Base-by-base conservation (phyloP, 805 yeast species). In the Hanseniaspora taiwanica region DNA sequence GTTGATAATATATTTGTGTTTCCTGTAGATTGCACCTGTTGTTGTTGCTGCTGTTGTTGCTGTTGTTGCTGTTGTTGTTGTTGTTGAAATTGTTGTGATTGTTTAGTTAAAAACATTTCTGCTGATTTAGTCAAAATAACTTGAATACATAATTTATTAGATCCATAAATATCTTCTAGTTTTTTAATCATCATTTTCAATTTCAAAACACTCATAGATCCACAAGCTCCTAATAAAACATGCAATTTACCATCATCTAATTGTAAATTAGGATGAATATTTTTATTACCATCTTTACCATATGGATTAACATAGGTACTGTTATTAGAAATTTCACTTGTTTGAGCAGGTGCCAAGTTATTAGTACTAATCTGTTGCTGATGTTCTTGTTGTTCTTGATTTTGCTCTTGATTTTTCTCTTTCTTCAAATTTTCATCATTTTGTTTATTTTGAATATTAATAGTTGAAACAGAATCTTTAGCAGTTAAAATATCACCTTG, bases 191-290 rank as follows among this genome's bases (percentile, higher is more conserved):
- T 81, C 47, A 72, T 51, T 21, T 86, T 84, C 37, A 86, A 76
- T 58, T 86, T 84, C 44, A 78, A 72, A 3, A 89, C 78, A 18
- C 93, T 89, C 21, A 84, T 78, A 3, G 91, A 78, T 2, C 96
- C 96, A 23, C 94, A 84, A 27, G 86, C 86, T 10, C 91, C 96
- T 44, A 86, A 65, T 43, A 86, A 64, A 31, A 86, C 77, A 61
- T 86, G 96, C 44, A 83, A 68, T 55, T 85, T 86, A 10, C 85
- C 89, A 59, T 86, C 96, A 55, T 85, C 93, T 57, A 80, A 74
- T 3, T 81, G 80, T 44, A 77, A 59, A 9, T 80, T 65, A 3
- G 79, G 74, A 51, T 81, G 87, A 36, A 73, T 62, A 48, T 73
- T 74, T 32, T 55, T 55, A 10, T 68, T 57, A 18, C 63, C 59